phyloP scores from a whole-genome alignment of 106 monocot genomes.

The Allium cepa region DNA sequence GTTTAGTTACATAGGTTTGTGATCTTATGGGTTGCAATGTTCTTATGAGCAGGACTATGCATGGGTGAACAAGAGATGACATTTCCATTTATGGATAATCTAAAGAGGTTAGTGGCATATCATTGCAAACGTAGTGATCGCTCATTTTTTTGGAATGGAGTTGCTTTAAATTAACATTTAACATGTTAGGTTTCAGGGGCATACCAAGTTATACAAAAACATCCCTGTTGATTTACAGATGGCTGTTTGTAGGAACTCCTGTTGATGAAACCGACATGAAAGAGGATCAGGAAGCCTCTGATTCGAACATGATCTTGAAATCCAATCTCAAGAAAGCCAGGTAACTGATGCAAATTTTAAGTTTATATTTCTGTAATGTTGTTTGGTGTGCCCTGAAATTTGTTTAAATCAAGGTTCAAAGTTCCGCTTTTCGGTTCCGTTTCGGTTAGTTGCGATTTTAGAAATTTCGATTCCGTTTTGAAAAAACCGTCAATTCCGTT shows the following conservation, averaged over 20 bases:
- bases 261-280: slow-evolving; percentile 13
- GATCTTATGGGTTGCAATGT: neutral
- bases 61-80: slow-evolving; percentile 90
- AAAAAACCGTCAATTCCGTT: too few species aligned
- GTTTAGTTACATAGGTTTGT: neutral
- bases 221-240: slow-evolving; percentile 48
- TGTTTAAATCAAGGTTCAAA: too few species aligned
- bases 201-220: slow-evolving; percentile 62
- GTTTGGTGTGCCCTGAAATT: too few species aligned
- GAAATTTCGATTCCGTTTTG: too few species aligned
- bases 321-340: too few species aligned
- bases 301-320: too few species aligned
- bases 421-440: too few species aligned
- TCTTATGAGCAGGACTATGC: slow-evolving; percentile 65
- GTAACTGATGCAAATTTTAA: slow-evolving; percentile 8
- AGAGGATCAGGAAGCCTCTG: too few species aligned
- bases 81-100: slow-evolving; percentile 80
- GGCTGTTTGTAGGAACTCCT: slow-evolving; percentile 42
- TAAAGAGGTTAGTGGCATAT: slow-evolving; percentile 49
- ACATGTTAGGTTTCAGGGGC: slow-evolving; percentile 66
- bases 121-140: slow-evolving; percentile 2
- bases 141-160: neutral
- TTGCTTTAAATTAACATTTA: slow-evolving; percentile 1
- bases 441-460: too few species aligned
- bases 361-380: slow-evolving; percentile 1